Conservation (phyloP, 2,329 filamentous ascomycete species). For the Epichloe scottii region DNA sequence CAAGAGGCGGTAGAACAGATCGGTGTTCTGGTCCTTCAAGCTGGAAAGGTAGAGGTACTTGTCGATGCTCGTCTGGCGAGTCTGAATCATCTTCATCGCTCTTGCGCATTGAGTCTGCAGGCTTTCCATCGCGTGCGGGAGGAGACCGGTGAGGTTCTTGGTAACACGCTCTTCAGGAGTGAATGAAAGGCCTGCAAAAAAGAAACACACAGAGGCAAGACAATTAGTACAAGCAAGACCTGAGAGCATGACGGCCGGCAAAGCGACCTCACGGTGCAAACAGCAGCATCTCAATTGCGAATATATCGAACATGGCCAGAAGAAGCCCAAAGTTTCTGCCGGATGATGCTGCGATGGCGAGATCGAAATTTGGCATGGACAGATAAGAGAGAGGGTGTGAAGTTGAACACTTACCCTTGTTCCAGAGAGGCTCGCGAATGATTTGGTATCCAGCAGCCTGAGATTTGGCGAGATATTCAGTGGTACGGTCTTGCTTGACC, state of each 20-base stretch:
- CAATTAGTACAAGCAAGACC: neutral
- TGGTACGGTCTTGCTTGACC: constrained; percentile 39
- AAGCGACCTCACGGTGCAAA: neutral
- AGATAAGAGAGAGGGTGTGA: neutral
- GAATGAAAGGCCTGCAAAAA: constrained; percentile 44
- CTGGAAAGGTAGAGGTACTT: constrained; percentile 73
- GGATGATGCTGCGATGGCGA: neutral
- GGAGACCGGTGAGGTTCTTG: constrained; percentile 54
- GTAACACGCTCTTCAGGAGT: constrained; percentile 48
- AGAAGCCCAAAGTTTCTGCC: neutral
- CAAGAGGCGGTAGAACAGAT: constrained; percentile 73
- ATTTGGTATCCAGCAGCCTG: constrained; percentile 49
- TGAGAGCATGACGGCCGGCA: neutral
- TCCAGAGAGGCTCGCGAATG: constrained; percentile 49
- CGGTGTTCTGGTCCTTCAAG: constrained; percentile 62
- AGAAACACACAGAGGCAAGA: neutral
- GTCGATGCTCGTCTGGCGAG: constrained; percentile 59
- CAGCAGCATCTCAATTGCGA: neutral
- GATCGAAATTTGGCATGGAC: neutral
- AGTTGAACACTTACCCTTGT: constrained; percentile 40
- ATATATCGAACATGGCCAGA: neutral
- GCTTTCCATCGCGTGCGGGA: constrained; percentile 51
- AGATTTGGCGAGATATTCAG: constrained; percentile 39
- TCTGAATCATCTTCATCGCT: constrained; percentile 63
- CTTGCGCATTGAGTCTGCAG: constrained; percentile 47